Conservation (phyloP, 257 asterid species). For the Linaria vulgaris region DNA sequence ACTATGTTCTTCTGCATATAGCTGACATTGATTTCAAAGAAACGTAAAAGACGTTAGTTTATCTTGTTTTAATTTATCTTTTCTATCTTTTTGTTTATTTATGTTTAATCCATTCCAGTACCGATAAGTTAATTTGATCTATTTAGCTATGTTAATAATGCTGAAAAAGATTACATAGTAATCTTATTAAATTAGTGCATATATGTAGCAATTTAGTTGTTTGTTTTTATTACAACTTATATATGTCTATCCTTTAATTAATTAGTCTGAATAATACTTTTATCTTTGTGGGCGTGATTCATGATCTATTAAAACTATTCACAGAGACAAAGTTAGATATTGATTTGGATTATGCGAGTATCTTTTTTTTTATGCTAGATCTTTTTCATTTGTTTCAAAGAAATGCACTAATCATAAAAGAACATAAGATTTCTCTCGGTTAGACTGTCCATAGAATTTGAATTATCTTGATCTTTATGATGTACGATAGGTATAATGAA, state of each 20-base stretch:
- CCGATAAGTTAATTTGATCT: too few relatives aligned
- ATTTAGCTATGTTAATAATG: slow-evolving; percentile 13
- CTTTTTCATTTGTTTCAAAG: slow-evolving; percentile 29
- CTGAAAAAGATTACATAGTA: too few relatives aligned
- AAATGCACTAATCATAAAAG: slow-evolving; percentile 1
- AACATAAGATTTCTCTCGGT: too few relatives aligned
- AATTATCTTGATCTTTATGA: slow-evolving; percentile 24
- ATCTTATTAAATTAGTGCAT: slow-evolving; percentile 34
- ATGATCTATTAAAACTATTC: slow-evolving; percentile 27
- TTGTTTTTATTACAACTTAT: slow-evolving; percentile 45
- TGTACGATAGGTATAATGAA: neutral
- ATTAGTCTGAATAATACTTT: slow-evolving; percentile 19
- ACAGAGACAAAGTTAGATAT: slow-evolving; percentile 14
- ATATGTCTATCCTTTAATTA: slow-evolving; percentile 34
- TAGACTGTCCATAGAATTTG: neutral
- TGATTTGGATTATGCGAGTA: slow-evolving; percentile 3
- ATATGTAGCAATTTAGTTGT: slow-evolving; percentile 40
- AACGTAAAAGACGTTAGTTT: too few relatives aligned
- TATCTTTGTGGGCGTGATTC: slow-evolving; percentile 48
- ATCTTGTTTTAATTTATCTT: too few relatives aligned
- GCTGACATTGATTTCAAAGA: too few relatives aligned
- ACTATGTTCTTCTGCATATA: too few relatives aligned
- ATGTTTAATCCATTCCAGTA: too few relatives aligned
- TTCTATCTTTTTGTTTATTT: slow-evolving; percentile 23
- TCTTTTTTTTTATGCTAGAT: slow-evolving; percentile 21